A percentile compares a stretch with the other conserved stretches of the same genome.
Conservation (phyloP, 148 eudicot genomes). For the Silene latifolia region DNA sequence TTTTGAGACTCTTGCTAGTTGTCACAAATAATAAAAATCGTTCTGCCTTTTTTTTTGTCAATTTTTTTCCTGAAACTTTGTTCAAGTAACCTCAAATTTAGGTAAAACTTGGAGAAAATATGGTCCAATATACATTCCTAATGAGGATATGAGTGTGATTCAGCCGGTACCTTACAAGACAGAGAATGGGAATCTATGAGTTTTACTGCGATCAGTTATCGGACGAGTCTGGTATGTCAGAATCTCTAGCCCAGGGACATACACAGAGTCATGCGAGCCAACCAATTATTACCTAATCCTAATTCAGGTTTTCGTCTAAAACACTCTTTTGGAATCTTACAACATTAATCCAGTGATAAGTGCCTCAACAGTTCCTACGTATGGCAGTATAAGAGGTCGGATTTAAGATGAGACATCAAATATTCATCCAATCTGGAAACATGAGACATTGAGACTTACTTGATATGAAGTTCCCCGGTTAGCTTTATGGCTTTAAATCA, state of each 20-base stretch:
- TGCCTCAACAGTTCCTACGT: too few relatives aligned
- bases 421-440: too few relatives aligned
- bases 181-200: constrained; percentile 61
- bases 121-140: constrained; percentile 78
- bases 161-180: too few relatives aligned
- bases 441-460: too few relatives aligned
- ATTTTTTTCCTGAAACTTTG: background rate
- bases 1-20: too few relatives aligned
- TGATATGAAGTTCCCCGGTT: too few relatives aligned
- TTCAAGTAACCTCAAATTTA: constrained; percentile 58
- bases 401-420: too few relatives aligned
- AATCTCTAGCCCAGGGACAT: constrained; percentile 74
- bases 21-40: background rate
- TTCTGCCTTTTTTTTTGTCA: background rate
- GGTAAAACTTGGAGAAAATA: constrained; percentile 84
- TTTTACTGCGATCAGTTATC: constrained; percentile 67
- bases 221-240: constrained; percentile 70
- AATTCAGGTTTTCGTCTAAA: constrained; percentile 65
- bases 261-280: constrained; percentile 73
- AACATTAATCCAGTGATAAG: too few relatives aligned
- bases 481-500: too few relatives aligned
- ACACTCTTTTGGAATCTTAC: too few relatives aligned
- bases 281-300: constrained; percentile 79
- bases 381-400: too few relatives aligned
- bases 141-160: too few relatives aligned